Evolutionary conservation across 169 alveolate species (phyloP), one percentile per base, ranked within the genome.

Genomic region (Plasmodium vivax): DNA sequence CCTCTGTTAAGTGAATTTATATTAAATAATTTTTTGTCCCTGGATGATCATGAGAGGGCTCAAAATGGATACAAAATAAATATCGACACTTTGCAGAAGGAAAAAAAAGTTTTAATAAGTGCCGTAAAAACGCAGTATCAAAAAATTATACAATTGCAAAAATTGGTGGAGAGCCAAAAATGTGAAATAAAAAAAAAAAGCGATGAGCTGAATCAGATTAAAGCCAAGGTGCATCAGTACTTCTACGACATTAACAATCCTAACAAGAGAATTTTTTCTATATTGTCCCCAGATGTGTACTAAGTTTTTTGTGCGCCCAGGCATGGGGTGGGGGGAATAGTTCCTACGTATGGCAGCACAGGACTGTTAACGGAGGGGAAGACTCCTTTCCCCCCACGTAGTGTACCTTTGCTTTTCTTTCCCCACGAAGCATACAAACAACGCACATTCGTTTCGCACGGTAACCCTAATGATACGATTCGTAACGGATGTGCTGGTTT

Each of bases 141-240:
- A 62, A 88, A 77, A 80, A 88, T 88, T 56, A 19, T 80, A 71
- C 81, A 88, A 27, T 58, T 88, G 19, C 94, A 88, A 58, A 80
- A 88, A 88, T 23, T 88, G 47, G 56, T 80, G 19, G 94, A 74
- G 10, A 88, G 27, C 71, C 94, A 88, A 88, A 88, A 88, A 88
- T 62, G 14, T 32, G 94, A 88, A 38, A 41, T 88, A 77, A 88
- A 88, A 88, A 88, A 88, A 80, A 88, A 88, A 74, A 88, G 19
- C 34, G 94, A 88, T 62, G 94, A 88, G 80, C 47, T 88, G 45
- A 88, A 88, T 88, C 87, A 88, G 82, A 88, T 88, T 8, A 88
- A 88, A 58, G 94, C 94, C n/a, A 88, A 88, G 73, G 94, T 88
- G 1, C 94, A 88, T 51, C 91, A 88, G 51, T 88, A 88, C 56